Base-by-base conservation (phyloP, 495 filamentous ascomycete genomes). In the Talaromyces proteolyticus region DNA sequence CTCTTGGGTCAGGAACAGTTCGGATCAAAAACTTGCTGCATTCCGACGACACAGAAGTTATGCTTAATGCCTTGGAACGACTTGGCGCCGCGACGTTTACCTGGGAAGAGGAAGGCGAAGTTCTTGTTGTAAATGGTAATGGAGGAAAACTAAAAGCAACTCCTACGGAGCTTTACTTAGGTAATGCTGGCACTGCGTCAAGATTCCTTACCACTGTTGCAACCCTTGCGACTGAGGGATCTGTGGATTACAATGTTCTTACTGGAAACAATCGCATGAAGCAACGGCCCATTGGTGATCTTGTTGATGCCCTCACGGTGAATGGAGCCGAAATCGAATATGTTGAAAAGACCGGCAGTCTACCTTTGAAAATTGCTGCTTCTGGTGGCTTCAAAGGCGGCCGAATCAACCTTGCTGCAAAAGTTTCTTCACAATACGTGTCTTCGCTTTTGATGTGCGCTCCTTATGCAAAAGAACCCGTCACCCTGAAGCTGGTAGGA, bases 211-310 rank as follows among this genome's bases (percentile, higher is more conserved):
- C 93, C 6, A 91, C 88, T 1, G 91, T 96, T 29, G 89, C 90
- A 7, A 85, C 91, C 26, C 80, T 99, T 21, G 92, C 91, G 49
- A 75, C 80, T 16, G 77, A 85, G 1, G 76, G 77, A 37, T 72
- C 62, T 2, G 76, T 81, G 12, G 71, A 78, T 21, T 82, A 78
- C 3, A 93, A 89, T 14, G 72, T 95, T 47, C 72, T 99, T 36
- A 99, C 93, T 3, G 93, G 93, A 49, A 99, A 99, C 64, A 80
- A 84, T 37, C 83, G 94, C 44, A 99, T 99, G 93, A 96, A 96
- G 70, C 84, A 90, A 58, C 78, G 93, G 48, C 94, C 94, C 2
- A 95, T 96, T 56, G 89, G 88, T 20, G 82, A 92, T 49, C 77
- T 99, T n/a, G 93, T 99, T 3, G 88, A 96, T 64, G 89, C 93